phyloP scores from a whole-genome alignment of 2,329 filamentous ascomycete species.

The Orbilia oligospora region DNA sequence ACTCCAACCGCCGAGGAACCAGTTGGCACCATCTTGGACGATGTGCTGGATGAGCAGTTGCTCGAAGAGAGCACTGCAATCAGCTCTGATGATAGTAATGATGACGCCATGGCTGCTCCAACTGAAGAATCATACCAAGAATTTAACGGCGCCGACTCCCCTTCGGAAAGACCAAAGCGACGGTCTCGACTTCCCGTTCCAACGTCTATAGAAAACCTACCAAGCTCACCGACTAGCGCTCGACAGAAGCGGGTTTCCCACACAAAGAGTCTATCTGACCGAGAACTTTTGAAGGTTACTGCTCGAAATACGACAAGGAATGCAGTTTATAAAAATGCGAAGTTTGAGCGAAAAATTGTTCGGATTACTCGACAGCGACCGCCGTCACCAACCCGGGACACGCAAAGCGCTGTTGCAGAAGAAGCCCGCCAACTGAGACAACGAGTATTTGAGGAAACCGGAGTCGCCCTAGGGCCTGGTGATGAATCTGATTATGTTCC shows the following conservation, averaged over 20 bases:
- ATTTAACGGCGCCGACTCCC: conserved; percentile 7
- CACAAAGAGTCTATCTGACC: conserved; percentile 44
- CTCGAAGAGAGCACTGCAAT: not conserved
- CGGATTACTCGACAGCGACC: conserved; percentile 37
- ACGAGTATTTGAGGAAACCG: conserved; percentile 49
- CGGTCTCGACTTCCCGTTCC: conserved; percentile 44
- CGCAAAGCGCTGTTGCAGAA: conserved; percentile 38
- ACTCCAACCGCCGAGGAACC: conserved; percentile 8
- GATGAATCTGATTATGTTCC: conserved; percentile 50
- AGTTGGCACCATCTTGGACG: conserved; percentile 17
- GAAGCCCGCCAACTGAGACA: conserved; percentile 34
- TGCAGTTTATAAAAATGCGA: conserved; percentile 47
- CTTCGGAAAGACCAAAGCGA: not conserved
- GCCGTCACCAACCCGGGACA: conserved; percentile 48
- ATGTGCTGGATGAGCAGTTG: conserved; percentile 5
- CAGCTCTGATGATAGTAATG: conserved; percentile 18
- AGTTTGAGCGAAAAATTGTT: conserved; percentile 52
- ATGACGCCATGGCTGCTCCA: not conserved
- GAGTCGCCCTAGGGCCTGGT: conserved; percentile 45
- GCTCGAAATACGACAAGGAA: conserved; percentile 55
- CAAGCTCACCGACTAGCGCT: conserved; percentile 14
- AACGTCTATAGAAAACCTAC: conserved; percentile 19
- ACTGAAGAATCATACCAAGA: not conserved
- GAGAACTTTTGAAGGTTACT: conserved; percentile 53
- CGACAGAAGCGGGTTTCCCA: conserved; percentile 45